These are phyloP conservation scores for Apiotrichum montevideense DNA, from an alignment of 1,284 basidiomycete species.

Conservation along the genomic window DNA sequence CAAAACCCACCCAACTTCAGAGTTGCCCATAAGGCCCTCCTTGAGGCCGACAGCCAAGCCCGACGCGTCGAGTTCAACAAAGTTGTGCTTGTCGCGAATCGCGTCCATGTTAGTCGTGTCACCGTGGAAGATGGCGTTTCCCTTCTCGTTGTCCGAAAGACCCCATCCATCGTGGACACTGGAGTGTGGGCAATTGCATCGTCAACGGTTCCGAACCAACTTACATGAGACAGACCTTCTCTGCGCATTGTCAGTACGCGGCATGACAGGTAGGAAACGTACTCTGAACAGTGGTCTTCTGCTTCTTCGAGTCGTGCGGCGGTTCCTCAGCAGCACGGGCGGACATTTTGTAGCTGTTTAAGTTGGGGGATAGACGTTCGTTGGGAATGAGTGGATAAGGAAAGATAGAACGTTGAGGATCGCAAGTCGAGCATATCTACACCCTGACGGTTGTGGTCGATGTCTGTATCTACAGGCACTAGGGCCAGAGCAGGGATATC, in stretches of 20 bases:
- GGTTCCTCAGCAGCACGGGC: conserved; percentile 14
- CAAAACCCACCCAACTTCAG: conserved; percentile 71
- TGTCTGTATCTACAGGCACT: no score
- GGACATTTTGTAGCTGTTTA: conserved; percentile 35
- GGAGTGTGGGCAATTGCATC: neutral
- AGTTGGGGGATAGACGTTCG: neutral
- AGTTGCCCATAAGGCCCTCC: conserved; percentile 92
- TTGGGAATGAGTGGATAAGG: neutral
- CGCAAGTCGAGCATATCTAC: neutral
- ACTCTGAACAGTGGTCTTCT: conserved; percentile 18
- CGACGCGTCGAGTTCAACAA: conserved; percentile 68
- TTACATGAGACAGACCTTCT: conserved; percentile 86
- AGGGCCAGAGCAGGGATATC: no score
- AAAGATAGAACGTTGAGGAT: neutral
- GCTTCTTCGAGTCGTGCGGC: conserved; percentile 22
- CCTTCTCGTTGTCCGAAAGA: conserved; percentile 63
- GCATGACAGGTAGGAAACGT: conserved; percentile 52
- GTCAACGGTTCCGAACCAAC: conserved; percentile 20
- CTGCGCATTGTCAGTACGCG: conserved; percentile 35
- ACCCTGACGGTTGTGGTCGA: neutral
- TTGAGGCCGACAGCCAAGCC: conserved; percentile 79
- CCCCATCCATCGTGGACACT: conserved; percentile 96
- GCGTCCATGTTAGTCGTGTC: conserved; percentile 80
- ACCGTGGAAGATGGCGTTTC: conserved; percentile 77
- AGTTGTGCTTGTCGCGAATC: conserved; percentile 68